Percentiles rank a stretch among this genome's conserved stretches.
These are phyloP conservation scores for Gonapodya sp. DNA, from an alignment of 192 early-diverging fungal genomes.

Conservation along the genomic window DNA sequence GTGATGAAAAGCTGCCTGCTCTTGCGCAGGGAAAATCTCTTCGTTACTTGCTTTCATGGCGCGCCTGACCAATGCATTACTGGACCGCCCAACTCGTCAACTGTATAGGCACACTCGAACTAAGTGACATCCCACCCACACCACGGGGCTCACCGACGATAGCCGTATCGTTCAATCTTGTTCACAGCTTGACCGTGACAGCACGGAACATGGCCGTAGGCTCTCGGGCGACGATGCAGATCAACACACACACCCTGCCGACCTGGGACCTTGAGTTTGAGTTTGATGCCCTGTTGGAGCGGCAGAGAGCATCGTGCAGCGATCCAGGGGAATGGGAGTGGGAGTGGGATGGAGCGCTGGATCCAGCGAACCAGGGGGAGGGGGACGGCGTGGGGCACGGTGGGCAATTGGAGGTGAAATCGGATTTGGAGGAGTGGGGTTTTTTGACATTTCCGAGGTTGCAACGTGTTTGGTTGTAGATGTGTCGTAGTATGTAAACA, in stretches of 20 bases:
- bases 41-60: background rate
- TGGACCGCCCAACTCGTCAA: background rate
- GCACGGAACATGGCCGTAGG: background rate
- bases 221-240: background rate
- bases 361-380: background rate
- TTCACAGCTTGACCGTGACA: background rate
- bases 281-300: background rate
- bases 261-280: background rate
- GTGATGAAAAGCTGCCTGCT: no score
- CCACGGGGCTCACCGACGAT: background rate
- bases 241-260: background rate
- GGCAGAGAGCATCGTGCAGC: background rate
- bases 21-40: background rate
- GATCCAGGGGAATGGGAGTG: background rate
- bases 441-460: background rate
- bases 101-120: background rate
- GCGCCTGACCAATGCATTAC: background rate
- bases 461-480: background rate
- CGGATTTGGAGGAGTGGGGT: background rate
- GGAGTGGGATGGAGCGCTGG: background rate
- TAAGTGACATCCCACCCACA: background rate
- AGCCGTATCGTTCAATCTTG: background rate
- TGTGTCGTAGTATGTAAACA: no score
- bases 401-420: background rate
- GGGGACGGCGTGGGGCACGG: background rate